Evolutionary conservation across 2,329 filamentous ascomycete species (phyloP).

Genomic region (Colletotrichum sp.): DNA sequence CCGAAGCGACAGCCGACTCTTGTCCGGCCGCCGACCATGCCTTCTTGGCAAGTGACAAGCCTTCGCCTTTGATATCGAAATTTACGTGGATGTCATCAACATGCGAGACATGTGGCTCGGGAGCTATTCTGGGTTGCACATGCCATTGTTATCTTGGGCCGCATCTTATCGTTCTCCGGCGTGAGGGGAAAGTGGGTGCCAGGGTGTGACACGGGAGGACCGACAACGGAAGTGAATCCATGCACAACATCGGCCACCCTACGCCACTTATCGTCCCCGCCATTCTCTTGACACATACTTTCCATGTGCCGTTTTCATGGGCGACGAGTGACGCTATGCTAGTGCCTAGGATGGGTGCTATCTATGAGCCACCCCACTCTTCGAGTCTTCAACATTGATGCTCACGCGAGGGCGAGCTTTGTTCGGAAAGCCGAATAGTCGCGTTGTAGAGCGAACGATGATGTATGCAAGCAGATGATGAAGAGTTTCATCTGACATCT

Average conservation of each 20-base stretch:
- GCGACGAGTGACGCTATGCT: neutral
- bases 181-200: slow-evolving; percentile 14
- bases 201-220: neutral
- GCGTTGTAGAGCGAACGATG: neutral
- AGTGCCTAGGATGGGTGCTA: neutral
- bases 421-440: neutral
- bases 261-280: neutral
- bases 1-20: neutral
- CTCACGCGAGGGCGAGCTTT: neutral
- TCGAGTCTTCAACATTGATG: neutral
- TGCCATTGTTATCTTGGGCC: neutral
- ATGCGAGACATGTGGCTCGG: neutral
- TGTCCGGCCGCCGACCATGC: neutral
- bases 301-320: neutral
- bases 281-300: neutral
- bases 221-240: neutral
- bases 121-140: neutral
- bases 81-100: neutral
- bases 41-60: neutral
- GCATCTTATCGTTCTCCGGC: neutral
- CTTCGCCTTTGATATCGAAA: neutral
- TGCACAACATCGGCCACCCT: neutral
- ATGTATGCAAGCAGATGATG: neutral
- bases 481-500: neutral
- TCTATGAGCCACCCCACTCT: slow-evolving; percentile 14